Percentiles rank a stretch among this genome's conserved stretches.
phyloP scores from a whole-genome alignment of 176 grass and related monocot species.

The Carex kokanica region DNA sequence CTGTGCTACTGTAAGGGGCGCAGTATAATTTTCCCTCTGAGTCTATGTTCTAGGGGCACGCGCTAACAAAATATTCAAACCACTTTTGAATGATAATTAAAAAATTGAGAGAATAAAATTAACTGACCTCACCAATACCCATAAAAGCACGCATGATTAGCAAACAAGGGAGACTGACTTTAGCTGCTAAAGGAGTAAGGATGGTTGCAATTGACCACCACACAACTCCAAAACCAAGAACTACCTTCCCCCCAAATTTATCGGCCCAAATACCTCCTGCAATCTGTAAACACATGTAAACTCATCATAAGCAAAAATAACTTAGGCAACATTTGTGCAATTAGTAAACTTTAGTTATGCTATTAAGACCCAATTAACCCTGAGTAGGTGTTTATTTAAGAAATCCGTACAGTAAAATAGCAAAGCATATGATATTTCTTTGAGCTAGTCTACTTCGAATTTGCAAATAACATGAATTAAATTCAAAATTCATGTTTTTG shows the following conservation, averaged over 20 bases:
- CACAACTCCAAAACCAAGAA: conserved; percentile 84
- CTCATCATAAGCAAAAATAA: background rate
- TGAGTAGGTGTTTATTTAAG: background rate
- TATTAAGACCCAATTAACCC: background rate
- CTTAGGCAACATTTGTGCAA: background rate
- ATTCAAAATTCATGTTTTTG: background rate
- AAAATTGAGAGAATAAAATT: conserved; percentile 26
- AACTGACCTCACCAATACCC: conserved; percentile 90
- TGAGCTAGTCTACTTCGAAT: background rate
- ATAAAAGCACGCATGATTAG: conserved; percentile 88
- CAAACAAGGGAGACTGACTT: conserved; percentile 77
- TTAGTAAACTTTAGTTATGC: background rate
- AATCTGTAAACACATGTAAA: conserved; percentile 51
- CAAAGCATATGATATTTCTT: background rate
- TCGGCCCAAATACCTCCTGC: conserved; percentile 95
- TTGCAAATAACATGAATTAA: background rate
- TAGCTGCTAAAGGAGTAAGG: conserved; percentile 87
- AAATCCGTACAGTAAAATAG: background rate
- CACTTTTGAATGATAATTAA: conserved; percentile 16
- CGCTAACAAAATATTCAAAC: background rate
- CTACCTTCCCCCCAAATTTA: conserved; percentile 80
- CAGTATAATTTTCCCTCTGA: background rate
- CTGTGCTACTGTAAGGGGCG: background rate
- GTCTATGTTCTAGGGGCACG: background rate
- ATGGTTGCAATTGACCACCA: conserved; percentile 97